Conservation (phyloP, 2,329 filamentous ascomycete genomes). For the Pseudogymnoascus destructans region DNA sequence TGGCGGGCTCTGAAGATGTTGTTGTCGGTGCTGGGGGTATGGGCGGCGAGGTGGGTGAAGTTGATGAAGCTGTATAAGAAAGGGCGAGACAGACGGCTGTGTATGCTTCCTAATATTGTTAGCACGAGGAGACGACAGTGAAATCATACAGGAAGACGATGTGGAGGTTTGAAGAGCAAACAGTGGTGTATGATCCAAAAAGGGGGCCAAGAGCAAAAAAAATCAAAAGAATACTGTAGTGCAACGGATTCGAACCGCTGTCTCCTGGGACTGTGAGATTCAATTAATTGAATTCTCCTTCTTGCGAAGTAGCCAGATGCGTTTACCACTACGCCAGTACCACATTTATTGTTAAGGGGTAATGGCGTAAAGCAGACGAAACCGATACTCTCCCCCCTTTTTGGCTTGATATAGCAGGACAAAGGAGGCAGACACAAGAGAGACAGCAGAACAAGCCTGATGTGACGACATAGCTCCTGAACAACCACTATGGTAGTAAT, state of each 20-base stretch:
- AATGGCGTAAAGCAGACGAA: neutral
- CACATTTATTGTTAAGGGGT: neutral
- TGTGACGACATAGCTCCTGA: neutral
- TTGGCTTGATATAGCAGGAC: neutral
- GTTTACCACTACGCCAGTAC: neutral
- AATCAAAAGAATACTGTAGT: neutral
- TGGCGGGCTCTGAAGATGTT: constrained; percentile 23
- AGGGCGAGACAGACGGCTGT: constrained; percentile 32
- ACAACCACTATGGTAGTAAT: neutral
- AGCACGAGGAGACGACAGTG: neutral
- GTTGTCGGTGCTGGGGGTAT: constrained; percentile 15
- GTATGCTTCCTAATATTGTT: constrained; percentile 42
- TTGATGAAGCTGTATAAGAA: constrained; percentile 27
- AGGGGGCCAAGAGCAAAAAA: neutral
- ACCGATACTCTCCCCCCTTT: neutral
- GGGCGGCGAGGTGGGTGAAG: constrained; percentile 13
- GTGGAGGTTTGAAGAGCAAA: neutral
- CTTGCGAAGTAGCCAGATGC: neutral
- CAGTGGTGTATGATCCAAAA: neutral
- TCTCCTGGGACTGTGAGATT: neutral
- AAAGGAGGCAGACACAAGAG: neutral
- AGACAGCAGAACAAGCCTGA: neutral
- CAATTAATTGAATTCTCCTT: constrained; percentile 18
- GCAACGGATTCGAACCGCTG: neutral
- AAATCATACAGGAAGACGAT: neutral